Conservation (phyloP, 768 basidiomycete species). For the Boletus sp. region DNA sequence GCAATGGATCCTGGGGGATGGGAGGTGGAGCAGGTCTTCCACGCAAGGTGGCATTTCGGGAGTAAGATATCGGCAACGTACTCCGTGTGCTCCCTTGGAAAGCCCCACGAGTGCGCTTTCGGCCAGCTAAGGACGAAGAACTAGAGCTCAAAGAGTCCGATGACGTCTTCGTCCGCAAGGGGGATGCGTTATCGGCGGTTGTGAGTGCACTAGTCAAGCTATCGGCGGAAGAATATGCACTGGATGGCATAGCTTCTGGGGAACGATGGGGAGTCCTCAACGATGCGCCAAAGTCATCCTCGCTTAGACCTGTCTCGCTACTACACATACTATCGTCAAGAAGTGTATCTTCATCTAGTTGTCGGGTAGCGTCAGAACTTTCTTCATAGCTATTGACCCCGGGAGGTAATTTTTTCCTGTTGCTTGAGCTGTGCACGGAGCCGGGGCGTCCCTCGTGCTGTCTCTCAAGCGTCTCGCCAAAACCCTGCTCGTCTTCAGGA, state of each 20-base stretch:
- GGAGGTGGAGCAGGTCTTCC: slow-evolving; percentile 14
- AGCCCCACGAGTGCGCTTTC: slow-evolving; percentile 36
- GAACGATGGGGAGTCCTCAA: slow-evolving; percentile 57
- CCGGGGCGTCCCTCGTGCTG: slow-evolving; percentile 60
- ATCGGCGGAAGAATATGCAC: slow-evolving; percentile 25
- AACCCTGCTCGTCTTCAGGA: slow-evolving; percentile 56
- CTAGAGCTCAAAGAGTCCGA: slow-evolving; percentile 43
- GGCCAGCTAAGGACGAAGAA: slow-evolving; percentile 39
- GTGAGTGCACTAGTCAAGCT: slow-evolving; percentile 36
- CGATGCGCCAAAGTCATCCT: slow-evolving; percentile 66
- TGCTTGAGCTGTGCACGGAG: slow-evolving; percentile 62
- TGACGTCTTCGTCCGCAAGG: slow-evolving; percentile 39
- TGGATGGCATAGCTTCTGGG: slow-evolving; percentile 18
- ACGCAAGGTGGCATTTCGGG: slow-evolving; percentile 28
- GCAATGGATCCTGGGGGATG: slow-evolving; percentile 10
- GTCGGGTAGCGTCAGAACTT: neutral
- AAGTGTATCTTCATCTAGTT: slow-evolving; percentile 20
- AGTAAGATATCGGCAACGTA: slow-evolving; percentile 6
- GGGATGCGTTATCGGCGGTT: slow-evolving; percentile 37
- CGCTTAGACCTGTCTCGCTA: slow-evolving; percentile 28
- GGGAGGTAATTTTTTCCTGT: slow-evolving; percentile 34
- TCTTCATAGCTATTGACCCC: slow-evolving; percentile 39
- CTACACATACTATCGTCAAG: slow-evolving; percentile 27
- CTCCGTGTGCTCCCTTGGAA: slow-evolving; percentile 5
- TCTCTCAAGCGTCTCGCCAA: slow-evolving; percentile 68